phyloP scores from a whole-genome alignment of 2,329 filamentous ascomycete genomes.

The Fusarium continuum region DNA sequence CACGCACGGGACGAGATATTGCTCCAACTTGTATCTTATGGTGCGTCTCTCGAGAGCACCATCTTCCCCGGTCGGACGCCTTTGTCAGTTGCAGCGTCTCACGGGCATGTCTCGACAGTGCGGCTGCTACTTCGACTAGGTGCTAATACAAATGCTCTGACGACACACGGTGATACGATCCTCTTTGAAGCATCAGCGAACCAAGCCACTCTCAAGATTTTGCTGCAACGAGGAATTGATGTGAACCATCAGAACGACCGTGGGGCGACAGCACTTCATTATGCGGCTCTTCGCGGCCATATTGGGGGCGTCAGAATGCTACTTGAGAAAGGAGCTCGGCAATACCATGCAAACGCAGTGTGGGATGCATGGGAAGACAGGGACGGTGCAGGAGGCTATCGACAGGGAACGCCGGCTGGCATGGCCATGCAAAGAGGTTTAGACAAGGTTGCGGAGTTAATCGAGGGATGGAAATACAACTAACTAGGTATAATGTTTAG shows the following conservation, averaged over 20 bases:
- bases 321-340: slow-evolving; percentile 40
- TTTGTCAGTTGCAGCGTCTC: slow-evolving; percentile 39
- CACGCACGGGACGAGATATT: slow-evolving; percentile 42
- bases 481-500: slow-evolving; percentile 21
- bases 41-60: slow-evolving; percentile 41
- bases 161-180: slow-evolving; percentile 41
- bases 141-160: slow-evolving; percentile 38
- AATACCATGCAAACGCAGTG: slow-evolving; percentile 42
- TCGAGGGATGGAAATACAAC: slow-evolving; percentile 42
- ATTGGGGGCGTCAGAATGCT: slow-evolving; percentile 36
- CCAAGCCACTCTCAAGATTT: slow-evolving; percentile 39
- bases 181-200: slow-evolving; percentile 42
- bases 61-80: slow-evolving; percentile 43
- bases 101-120: slow-evolving; percentile 42
- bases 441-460: slow-evolving; percentile 42
- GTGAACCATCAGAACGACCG: slow-evolving; percentile 43
- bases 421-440: slow-evolving; percentile 42
- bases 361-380: slow-evolving; percentile 44
- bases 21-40: slow-evolving; percentile 38
- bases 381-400: slow-evolving; percentile 37
- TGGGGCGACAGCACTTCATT: slow-evolving; percentile 43
- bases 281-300: slow-evolving; percentile 42
- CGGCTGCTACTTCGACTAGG: slow-evolving; percentile 40
- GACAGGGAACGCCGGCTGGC: slow-evolving; percentile 43
- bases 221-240: slow-evolving; percentile 40